Evolutionary conservation across 106 monocot species (phyloP), one percentile per base, ranked within the genome.

Genomic region (Ottelia alismoides): DNA sequence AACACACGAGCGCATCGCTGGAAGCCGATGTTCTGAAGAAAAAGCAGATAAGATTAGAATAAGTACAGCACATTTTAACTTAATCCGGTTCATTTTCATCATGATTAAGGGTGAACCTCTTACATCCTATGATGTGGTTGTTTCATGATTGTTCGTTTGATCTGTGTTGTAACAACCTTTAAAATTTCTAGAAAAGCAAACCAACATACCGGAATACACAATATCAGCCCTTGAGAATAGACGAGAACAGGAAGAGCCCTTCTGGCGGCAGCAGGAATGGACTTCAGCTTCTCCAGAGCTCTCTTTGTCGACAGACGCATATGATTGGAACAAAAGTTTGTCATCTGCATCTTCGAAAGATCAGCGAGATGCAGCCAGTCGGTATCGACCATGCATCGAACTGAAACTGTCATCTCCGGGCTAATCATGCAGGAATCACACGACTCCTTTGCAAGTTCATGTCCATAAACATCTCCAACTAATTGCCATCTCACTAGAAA

Each of bases 291-390:
- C 10, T 57, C 31, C 21, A 98, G 63, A 65, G 98, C 85, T 67
- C 43, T 71, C 51, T 68, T 51, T 46, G 85, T 82, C 28, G 82
- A 85, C 16, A 72, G 29, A n/a, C 32, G 74, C 53, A 66, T 62
- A 32, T 53, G 70, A 54, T 40, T 31, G 24, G 43, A 70, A 52
- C 63, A 63, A 10, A 27, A 17, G n/a, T 26, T 52, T 5, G 19
- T 0, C 20, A 27, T 18, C 28, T 60, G 27, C 9, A 32, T 60
- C 30, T 78, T 68, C 2, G 57, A 66, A 56, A 85, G 47, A 63
- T 70, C 40, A 2, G 72, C 66, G 32, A 98, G 82, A 80, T 75
- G 86, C 43, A 98, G 63, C 89, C 98, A 98, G 65, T 98, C 98
- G 63, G 76, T 67, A 77, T 98, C 89, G 30, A 43, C 40, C 40